Conservation (phyloP, 208 protist genomes). For the Leishmania turanica region DNA sequence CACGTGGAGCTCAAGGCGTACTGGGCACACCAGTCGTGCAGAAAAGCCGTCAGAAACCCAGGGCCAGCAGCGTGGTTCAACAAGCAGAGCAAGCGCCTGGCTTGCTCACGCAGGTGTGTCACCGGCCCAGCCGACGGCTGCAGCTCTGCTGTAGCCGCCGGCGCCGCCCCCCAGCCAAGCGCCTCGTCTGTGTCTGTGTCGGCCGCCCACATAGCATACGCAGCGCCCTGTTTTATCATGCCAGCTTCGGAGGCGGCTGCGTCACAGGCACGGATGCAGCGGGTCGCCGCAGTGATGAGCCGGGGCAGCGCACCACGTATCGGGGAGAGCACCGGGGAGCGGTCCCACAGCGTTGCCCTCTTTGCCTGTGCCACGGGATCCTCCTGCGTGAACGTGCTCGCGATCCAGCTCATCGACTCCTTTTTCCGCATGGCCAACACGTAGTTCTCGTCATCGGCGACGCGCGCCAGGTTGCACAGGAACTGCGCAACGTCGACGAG, state of each 20-base stretch:
- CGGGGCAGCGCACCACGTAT: slow-evolving; percentile 12
- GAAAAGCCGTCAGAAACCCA: slow-evolving; percentile 9
- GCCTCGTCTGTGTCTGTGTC: slow-evolving; percentile 6
- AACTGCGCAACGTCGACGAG: slow-evolving; percentile 16
- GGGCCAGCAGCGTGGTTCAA: slow-evolving; percentile 16
- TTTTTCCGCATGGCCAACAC: slow-evolving; percentile 15
- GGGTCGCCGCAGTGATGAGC: not conserved
- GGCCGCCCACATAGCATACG: slow-evolving; percentile 8
- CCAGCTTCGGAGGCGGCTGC: not conserved
- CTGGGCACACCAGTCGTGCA: slow-evolving; percentile 15
- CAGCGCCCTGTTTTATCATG: not conserved
- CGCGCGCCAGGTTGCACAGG: slow-evolving; percentile 15
- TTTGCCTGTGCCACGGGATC: slow-evolving; percentile 24
- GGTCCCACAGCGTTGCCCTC: slow-evolving; percentile 20
- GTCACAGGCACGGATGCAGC: not conserved
- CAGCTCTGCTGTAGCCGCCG: not conserved
- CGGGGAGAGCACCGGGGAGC: slow-evolving; percentile 19
- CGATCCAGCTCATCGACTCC: slow-evolving; percentile 37
- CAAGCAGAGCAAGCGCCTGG: slow-evolving; percentile 6
- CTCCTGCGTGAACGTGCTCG: slow-evolving; percentile 28
- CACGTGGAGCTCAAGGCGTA: slow-evolving; percentile 6
- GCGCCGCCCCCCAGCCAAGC: slow-evolving; percentile 1
- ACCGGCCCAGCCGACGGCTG: not conserved
- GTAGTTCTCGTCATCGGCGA: slow-evolving; percentile 24
- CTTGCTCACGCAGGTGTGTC: not conserved